phyloP scores from a whole-genome alignment of 2,329 filamentous ascomycete species.

The Fusarium sublunatum region DNA sequence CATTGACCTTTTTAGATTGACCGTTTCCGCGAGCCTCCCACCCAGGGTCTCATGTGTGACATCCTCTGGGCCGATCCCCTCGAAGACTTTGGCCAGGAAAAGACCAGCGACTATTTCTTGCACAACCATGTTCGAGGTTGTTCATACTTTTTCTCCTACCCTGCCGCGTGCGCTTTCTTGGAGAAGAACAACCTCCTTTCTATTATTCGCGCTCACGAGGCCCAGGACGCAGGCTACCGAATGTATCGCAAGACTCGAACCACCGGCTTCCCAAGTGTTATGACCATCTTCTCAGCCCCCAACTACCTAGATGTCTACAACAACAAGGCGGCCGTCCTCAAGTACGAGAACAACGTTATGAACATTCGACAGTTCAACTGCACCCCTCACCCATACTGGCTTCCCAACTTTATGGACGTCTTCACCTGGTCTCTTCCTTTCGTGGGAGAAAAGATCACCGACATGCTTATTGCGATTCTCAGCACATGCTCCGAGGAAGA shows the following conservation, averaged over 20 bases:
- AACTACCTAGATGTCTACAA: conserved; percentile 99
- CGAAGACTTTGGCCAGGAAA: conserved; percentile 98
- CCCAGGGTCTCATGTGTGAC: conserved; percentile 98
- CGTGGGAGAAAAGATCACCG: conserved; percentile 98
- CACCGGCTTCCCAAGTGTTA: conserved; percentile 97
- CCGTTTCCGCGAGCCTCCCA: conserved; percentile 96
- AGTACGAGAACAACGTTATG: conserved; percentile 99
- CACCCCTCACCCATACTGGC: conserved; percentile 98
- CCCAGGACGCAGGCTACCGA: conserved; percentile 96
- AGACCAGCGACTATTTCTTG: conserved; percentile 95
- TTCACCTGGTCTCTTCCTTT: conserved; percentile 99
- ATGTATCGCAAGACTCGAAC: conserved; percentile 99
- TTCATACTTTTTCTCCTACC: conserved; percentile 99
- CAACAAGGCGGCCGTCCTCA: conserved; percentile 98
- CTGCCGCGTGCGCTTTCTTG: conserved; percentile 94
- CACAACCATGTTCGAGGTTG: conserved; percentile 99
- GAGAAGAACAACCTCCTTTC: conserved; percentile 99
- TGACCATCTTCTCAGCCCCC: conserved; percentile 99
- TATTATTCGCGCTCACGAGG: conserved; percentile 96
- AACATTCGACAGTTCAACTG: conserved; percentile 99
- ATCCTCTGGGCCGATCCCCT: conserved; percentile 98
- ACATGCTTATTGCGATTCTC: conserved; percentile 98
- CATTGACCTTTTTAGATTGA: conserved; percentile 74
- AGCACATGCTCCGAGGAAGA: conserved; percentile 99
- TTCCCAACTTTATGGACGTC: conserved; percentile 99